Base-by-base conservation (phyloP, 352 stramenopile genomes). In the Globisporangium lucens region DNA sequence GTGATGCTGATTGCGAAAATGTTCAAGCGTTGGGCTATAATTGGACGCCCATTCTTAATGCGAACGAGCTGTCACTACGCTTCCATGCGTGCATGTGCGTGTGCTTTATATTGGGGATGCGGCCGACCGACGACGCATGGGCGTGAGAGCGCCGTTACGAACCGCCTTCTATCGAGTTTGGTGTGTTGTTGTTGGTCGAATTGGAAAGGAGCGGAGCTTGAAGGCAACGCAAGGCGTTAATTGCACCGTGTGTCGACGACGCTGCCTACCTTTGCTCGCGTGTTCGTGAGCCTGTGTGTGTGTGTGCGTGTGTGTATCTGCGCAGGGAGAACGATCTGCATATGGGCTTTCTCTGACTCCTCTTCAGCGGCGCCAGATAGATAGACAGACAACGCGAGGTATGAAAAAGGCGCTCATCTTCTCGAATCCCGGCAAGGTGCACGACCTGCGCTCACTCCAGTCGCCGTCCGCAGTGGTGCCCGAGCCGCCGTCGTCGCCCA, bases 331-430 rank as follows among this genome's bases (percentile, higher is more conserved):
- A n/a, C 20, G 56, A 6, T 13, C n/a, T 33, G 56, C 56, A 61
- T 24, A 49, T 61, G 56, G n/a, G 56, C 41, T 61, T 61, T 38
- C 10, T 33, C n/a, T 24, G 24, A 22, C 35, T 62, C 8, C 62
- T 52, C 20, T 5, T 36, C 24, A n/a, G 29, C 4, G n/a, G 38
- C 29, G n/a, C 33, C 17, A 61, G 13, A 46, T 51, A 51, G 17
- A 51, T 51, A 51, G 8, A 36, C 4, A 17, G 38, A 46, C 33
- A 27, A 20, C 13, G 12, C 13, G 15, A 24, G 20, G 24, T 24
- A 71, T 71, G 66, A 67, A 66, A 29, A 49, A 66, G 66, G 58
- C 49, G 59, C 35, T 67, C 30, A 47, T 67, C 29, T 59, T 66
- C 59, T 71, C 66, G 3, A 61, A 56, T 17, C 33, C 66, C 51